Evolutionary conservation across 192 early-diverging fungal species (phyloP).

Genomic region (Podila epigama): DNA sequence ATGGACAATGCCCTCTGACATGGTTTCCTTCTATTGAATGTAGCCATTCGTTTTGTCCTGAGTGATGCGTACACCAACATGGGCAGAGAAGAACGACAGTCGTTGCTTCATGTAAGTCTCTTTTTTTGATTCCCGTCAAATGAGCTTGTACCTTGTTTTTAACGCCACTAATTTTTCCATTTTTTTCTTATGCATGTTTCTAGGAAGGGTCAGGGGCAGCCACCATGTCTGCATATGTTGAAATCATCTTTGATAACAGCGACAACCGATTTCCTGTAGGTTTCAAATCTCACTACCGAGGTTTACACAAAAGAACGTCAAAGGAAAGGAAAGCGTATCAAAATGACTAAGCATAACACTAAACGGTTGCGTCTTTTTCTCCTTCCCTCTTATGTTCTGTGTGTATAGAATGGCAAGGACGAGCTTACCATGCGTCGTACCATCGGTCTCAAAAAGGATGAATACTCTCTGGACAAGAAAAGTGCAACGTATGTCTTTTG

Average conservation of each 20-base stretch:
- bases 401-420: slow-evolving; percentile 81
- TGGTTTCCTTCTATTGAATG: not conserved
- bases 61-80: slow-evolving; percentile 96
- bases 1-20: not conserved
- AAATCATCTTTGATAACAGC: slow-evolving; percentile 96
- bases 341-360: too few species aligned
- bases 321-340: too few species aligned
- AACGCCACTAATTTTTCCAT: slow-evolving; percentile 20
- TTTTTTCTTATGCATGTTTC: not conserved
- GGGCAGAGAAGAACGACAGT: slow-evolving; percentile 91
- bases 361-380: too few species aligned
- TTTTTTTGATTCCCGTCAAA: slow-evolving; percentile 64
- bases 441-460: slow-evolving; percentile 97
- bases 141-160: not conserved
- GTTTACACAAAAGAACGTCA: too few species aligned
- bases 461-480: slow-evolving; percentile 97
- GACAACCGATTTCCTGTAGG: slow-evolving; percentile 92
- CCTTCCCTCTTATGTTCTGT: too few species aligned
- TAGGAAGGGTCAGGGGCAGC: slow-evolving; percentile 92
- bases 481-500: slow-evolving; percentile 70
- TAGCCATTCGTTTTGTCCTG: slow-evolving; percentile 94
- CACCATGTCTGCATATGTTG: slow-evolving; percentile 95
- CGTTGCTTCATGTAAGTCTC: slow-evolving; percentile 82
- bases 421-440: slow-evolving; percentile 91
- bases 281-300: not conserved